These are phyloP conservation scores for Neolentinus lepideus DNA, from an alignment of 1,284 basidiomycete genomes.

Conservation along the genomic window DNA sequence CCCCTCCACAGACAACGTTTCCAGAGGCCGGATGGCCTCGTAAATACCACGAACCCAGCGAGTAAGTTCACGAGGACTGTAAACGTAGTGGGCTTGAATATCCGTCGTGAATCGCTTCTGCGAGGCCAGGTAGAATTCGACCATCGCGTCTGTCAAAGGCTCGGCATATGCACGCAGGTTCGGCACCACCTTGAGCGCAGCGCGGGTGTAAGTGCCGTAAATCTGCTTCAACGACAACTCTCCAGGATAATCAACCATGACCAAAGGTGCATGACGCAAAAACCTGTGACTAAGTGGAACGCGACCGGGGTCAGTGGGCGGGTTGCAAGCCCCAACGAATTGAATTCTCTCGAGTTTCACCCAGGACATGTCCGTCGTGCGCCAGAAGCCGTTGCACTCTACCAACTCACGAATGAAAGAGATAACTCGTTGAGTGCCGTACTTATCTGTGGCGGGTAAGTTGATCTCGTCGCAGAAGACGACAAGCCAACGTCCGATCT, in stretches of 20 bases:
- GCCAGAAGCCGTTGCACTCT: conserved; percentile 93
- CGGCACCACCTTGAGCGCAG: conserved; percentile 92
- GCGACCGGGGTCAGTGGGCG: conserved; percentile 98
- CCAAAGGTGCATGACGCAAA: conserved; percentile 95
- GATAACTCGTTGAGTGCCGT: conserved; percentile 97
- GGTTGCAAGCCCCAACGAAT: conserved; percentile 99
- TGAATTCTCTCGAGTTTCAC: conserved; percentile 97
- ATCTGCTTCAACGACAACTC: conserved; percentile 97
- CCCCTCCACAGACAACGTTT: conserved; percentile 88
- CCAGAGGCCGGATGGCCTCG: conserved; percentile 91
- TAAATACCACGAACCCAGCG: conserved; percentile 98
- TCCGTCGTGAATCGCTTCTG: conserved; percentile 95
- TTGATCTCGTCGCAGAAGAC: conserved; percentile 99
- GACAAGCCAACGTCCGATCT: conserved; percentile 97
- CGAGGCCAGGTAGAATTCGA: conserved; percentile 90
- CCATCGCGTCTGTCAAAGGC: conserved; percentile 97
- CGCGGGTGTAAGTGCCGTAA: conserved; percentile 98
- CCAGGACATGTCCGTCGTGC: conserved; percentile 94
- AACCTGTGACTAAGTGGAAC: conserved; percentile 97
- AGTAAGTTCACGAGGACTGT: conserved; percentile 98
- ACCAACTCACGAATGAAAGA: conserved; percentile 98
- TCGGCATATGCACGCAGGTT: conserved; percentile 91
- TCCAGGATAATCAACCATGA: conserved; percentile 99
- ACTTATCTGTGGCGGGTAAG: conserved; percentile 94
- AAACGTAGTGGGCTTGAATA: conserved; percentile 96